Evolutionary conservation across 1,284 basidiomycete genomes (phyloP).

Genomic region (Moesziomyces aphidis): DNA sequence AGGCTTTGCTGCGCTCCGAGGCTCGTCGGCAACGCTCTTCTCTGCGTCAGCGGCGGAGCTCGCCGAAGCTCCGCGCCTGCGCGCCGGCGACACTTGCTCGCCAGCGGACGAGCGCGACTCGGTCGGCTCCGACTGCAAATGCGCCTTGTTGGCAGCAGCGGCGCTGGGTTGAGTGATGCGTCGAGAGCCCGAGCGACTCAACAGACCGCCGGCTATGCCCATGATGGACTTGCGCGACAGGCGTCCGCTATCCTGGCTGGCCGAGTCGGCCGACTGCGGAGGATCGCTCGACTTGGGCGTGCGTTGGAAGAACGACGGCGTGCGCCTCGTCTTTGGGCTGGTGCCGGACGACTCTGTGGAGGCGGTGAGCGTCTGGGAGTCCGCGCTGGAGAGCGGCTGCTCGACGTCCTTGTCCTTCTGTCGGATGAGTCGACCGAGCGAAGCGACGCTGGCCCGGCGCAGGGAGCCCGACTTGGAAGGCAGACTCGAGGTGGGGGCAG

Average conservation of each 20-base stretch:
- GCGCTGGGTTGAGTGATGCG: conserved; percentile 8
- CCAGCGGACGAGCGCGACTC: conserved; percentile 2
- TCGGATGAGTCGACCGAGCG: conserved; percentile 30
- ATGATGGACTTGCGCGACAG: conserved; percentile 59
- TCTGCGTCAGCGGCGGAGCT: conserved; percentile 1
- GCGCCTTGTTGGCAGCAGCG: conserved; percentile 6
- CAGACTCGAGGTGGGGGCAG: background rate
- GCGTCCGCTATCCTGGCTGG: conserved; percentile 39
- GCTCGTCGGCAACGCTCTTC: conserved; percentile 9
- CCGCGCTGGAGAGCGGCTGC: conserved; percentile 5
- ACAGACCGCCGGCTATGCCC: conserved; percentile 48
- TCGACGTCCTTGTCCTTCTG: conserved; percentile 33
- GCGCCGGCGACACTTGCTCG: conserved; percentile 10
- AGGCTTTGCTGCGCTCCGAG: conserved; percentile 4
- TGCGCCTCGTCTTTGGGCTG: conserved; percentile 48
- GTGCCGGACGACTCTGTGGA: conserved; percentile 23
- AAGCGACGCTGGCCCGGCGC: conserved; percentile 36
- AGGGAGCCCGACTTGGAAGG: conserved; percentile 24
- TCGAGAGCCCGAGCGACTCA: conserved; percentile 39
- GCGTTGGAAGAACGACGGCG: conserved; percentile 52
- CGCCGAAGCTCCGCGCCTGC: conserved; percentile 22
- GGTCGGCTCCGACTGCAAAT: background rate
- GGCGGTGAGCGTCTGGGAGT: conserved; percentile 13
- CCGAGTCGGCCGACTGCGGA: conserved; percentile 9
- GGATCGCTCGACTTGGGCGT: conserved; percentile 41